Base-by-base conservation (phyloP, 1,139 yeast genomes). In the Kodamaea sp. region DNA sequence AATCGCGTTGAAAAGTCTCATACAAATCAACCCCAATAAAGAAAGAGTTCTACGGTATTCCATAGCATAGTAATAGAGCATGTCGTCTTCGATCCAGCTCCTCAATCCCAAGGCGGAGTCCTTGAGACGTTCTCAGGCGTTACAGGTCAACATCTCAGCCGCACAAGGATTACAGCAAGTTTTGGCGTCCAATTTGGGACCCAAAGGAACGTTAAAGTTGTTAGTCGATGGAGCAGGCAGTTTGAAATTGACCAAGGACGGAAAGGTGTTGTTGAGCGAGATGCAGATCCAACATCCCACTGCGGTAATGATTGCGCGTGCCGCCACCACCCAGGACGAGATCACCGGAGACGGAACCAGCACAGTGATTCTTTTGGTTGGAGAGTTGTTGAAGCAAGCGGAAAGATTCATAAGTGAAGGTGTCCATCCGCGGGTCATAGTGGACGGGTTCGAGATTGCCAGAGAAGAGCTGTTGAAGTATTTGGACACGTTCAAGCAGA, bases 271-370 rank as follows among this genome's bases (percentile, higher is more conserved):
- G 44, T 70, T 92, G 42, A 78, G 88, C 19, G 98, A 92, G 58
- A 92, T 92, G 99, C 99, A 94, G 65, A 94, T 92, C 60, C 97
- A 92, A 61, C 92, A 92, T 48, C 99, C 99, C n/a, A 94, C 99
- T 3, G 99, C 99, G 0, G 95, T 92, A 23, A 86, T 94, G 95
- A 92, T 92, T 69, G 95, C 98, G 3, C 76, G 97, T 46, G 98
- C 97, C 8, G 99, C 99, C 35, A 82, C 96, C 31, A 97, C 98
- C 0, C 99, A 92, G 64, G 99, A 92, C 61, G 98, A 92, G 60
- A 89, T 94, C 57, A 87, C 98, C 10, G 99, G 99, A 34, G 99
- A 92, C 60, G 99, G 99, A 46, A 94, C 99, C 38, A 92, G 98
- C n/a, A 85, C 96, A 1, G 98, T 92, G 38, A 92, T 92, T 35